phyloP scores from a whole-genome alignment of 2,329 filamentous ascomycete species.

The Beauveria rudraprayagi region DNA sequence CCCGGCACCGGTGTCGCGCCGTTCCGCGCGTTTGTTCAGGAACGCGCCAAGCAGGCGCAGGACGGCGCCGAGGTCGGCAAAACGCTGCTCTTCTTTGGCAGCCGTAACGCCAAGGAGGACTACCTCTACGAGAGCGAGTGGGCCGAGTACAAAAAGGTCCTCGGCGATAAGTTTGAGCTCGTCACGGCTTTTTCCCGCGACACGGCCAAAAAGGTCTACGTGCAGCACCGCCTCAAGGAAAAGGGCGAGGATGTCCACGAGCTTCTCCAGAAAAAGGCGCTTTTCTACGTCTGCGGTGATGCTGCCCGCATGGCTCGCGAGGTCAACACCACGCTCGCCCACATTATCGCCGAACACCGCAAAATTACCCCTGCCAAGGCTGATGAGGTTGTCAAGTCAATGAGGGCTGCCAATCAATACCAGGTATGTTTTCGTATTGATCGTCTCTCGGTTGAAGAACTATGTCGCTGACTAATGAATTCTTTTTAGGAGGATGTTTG shows the following conservation, averaged over 20 bases:
- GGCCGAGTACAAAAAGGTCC: conserved; percentile 75
- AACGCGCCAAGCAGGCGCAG: conserved; percentile 75
- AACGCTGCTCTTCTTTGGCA: conserved; percentile 91
- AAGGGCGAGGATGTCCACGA: conserved; percentile 77
- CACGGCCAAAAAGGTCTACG: conserved; percentile 81
- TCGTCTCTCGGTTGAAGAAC: background rate
- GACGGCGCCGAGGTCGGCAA: conserved; percentile 76
- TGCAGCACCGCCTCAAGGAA: conserved; percentile 87
- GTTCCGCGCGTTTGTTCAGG: conserved; percentile 91
- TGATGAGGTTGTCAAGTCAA: conserved; percentile 93
- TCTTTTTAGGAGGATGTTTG: conserved; percentile 58
- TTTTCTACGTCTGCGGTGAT: conserved; percentile 97
- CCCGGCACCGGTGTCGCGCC: conserved; percentile 95
- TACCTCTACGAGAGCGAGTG: conserved; percentile 90
- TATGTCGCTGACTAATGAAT: background rate
- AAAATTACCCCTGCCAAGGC: conserved; percentile 77
- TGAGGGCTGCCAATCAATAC: conserved; percentile 92
- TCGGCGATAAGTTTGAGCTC: conserved; percentile 85
- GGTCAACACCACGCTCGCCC: conserved; percentile 76
- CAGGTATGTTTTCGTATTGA: conserved; percentile 52
- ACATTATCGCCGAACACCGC: conserved; percentile 80
- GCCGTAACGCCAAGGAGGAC: conserved; percentile 79
- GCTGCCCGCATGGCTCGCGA: conserved; percentile 95
- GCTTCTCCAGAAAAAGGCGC: conserved; percentile 76
- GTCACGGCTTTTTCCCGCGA: conserved; percentile 96